A percentile compares a stretch with the other conserved stretches of the same genome.
Evolutionary conservation across 2,329 filamentous ascomycete genomes (phyloP).

Genomic region (Alternaria sp.): DNA sequence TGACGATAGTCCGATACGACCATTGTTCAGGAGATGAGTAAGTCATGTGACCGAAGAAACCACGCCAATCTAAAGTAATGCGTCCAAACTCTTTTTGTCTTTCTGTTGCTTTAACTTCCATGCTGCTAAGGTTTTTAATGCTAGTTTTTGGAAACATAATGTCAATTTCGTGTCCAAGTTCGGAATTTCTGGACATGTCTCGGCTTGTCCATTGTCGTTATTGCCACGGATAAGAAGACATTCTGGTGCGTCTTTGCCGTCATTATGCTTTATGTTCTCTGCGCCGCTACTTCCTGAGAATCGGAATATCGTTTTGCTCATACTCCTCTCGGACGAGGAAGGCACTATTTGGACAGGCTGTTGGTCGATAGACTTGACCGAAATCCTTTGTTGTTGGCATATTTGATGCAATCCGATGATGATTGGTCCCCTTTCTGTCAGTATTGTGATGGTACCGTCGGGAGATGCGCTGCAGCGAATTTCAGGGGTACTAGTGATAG

Average conservation of each 20-base stretch:
- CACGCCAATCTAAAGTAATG: neutral
- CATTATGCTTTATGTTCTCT: neutral
- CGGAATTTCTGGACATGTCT: neutral
- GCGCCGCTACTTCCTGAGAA: neutral
- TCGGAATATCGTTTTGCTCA: neutral
- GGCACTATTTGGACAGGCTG: neutral
- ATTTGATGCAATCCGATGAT: neutral
- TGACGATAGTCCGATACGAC: conserved; percentile 3
- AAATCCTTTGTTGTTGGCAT: neutral
- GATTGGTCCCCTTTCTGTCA: neutral
- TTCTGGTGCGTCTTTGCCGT: neutral
- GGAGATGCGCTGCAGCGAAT: conserved; percentile 2
- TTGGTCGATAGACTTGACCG: neutral
- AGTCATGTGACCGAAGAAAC: neutral
- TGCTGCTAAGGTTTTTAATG: neutral
- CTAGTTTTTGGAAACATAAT: neutral
- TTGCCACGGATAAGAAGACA: neutral
- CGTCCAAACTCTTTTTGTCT: conserved; percentile 1
- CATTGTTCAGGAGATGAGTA: neutral
- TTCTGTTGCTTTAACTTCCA: conserved; percentile 5
- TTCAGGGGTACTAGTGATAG: neutral
- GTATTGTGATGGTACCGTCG: conserved; percentile 3
- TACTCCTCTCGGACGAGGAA: neutral
- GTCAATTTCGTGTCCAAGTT: neutral
- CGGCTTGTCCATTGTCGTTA: neutral